Percentiles rank a stretch among this genome's conserved stretches.
phyloP scores from a whole-genome alignment of 495 filamentous ascomycete genomes.

The Penicillium atrosanguineum region DNA sequence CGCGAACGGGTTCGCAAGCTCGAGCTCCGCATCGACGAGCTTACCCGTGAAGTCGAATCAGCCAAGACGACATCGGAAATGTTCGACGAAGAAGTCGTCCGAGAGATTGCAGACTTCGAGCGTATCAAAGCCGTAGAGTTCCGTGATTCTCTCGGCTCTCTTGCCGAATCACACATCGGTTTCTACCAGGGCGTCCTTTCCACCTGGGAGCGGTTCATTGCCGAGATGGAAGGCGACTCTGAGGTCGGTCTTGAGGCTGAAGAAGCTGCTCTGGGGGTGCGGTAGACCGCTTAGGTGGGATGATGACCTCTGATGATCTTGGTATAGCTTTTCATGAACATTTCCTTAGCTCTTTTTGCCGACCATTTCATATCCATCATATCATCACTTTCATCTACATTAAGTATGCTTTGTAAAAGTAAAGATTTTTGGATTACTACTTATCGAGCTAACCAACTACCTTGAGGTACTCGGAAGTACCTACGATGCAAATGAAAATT shows the following conservation, averaged over 20 bases:
- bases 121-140: slow-evolving; percentile 94
- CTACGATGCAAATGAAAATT: too few relatives aligned
- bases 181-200: slow-evolving; percentile 79
- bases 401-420: neutral
- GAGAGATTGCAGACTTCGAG: slow-evolving; percentile 91
- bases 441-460: too few relatives aligned
- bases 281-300: slow-evolving; percentile 1
- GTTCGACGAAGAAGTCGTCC: slow-evolving; percentile 92
- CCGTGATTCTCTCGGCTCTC: slow-evolving; percentile 73
- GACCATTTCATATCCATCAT: slow-evolving; percentile 27
- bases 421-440: too few relatives aligned
- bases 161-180: slow-evolving; percentile 82
- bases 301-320: slow-evolving; percentile 5
- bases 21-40: slow-evolving; percentile 84
- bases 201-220: slow-evolving; percentile 86
- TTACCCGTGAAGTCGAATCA: slow-evolving; percentile 83
- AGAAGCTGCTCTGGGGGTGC: slow-evolving; percentile 8
- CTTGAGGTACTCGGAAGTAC: too few relatives aligned
- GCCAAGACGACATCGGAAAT: slow-evolving; percentile 78
- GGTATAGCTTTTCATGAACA: slow-evolving; percentile 18
- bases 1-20: slow-evolving; percentile 84
- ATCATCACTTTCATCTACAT: slow-evolving; percentile 7
- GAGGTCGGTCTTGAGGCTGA: slow-evolving; percentile 21
- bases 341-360: slow-evolving; percentile 14
- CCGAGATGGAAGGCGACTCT: slow-evolving; percentile 75